Conservation (phyloP, 2,329 filamentous ascomycete genomes). For the Achaetomium macrosporum region DNA sequence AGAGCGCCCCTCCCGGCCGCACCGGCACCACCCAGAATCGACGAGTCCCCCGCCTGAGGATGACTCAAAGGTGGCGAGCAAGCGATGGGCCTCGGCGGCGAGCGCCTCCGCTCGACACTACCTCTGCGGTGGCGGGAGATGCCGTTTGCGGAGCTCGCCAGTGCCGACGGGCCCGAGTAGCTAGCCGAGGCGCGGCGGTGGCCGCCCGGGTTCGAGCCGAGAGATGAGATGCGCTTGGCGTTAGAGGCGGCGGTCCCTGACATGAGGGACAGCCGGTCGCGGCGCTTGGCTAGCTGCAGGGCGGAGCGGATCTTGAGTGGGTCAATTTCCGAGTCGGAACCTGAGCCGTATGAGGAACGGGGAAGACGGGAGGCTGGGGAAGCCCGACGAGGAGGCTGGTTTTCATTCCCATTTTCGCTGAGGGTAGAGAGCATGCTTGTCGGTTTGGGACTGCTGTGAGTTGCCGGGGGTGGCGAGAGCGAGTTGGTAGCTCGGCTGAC, state of each 20-base stretch:
- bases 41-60: constrained; percentile 16
- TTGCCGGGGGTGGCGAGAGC: constrained; percentile 37
- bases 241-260: constrained; percentile 32
- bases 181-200: constrained; percentile 31
- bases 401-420: constrained; percentile 35
- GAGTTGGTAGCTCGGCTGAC: constrained; percentile 44
- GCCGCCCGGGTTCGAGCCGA: constrained; percentile 32
- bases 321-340: constrained; percentile 47
- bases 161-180: constrained; percentile 34
- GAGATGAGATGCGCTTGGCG: constrained; percentile 41
- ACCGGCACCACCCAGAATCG: background rate
- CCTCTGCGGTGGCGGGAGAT: constrained; percentile 49
- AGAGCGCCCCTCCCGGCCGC: constrained; percentile 27
- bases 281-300: constrained; percentile 47
- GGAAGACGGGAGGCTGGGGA: constrained; percentile 16
- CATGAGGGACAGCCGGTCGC: constrained; percentile 37
- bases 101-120: constrained; percentile 45
- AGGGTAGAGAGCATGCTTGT: constrained; percentile 31
- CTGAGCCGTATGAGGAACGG: constrained; percentile 22
- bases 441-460: constrained; percentile 29
- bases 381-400: constrained; percentile 28
- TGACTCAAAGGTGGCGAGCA: constrained; percentile 39
- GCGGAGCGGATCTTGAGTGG: constrained; percentile 50
- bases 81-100: constrained; percentile 38
- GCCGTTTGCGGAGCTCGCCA: constrained; percentile 46